These are phyloP conservation scores for Maudiozyma pseudohumilis DNA, from an alignment of 805 yeast species.

Conservation along the genomic window DNA sequence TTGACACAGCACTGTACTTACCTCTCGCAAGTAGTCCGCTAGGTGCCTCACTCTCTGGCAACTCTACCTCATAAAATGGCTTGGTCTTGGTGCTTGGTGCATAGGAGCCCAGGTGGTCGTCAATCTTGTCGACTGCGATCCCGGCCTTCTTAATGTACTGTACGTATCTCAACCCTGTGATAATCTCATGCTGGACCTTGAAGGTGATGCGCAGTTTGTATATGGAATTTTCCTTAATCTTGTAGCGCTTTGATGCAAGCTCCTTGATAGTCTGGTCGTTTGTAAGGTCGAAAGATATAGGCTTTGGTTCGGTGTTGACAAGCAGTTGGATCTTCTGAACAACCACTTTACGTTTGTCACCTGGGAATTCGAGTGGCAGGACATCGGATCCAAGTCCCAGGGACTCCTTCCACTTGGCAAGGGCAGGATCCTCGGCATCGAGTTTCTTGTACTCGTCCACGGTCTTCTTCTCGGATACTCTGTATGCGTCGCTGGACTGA, in stretches of 20 bases:
- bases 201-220: slow-evolving; percentile 68
- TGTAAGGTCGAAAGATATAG: slow-evolving; percentile 62
- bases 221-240: slow-evolving; percentile 66
- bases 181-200: slow-evolving; percentile 80
- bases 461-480: slow-evolving; percentile 51
- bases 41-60: slow-evolving; percentile 78
- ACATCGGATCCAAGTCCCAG: slow-evolving; percentile 60
- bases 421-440: slow-evolving; percentile 84
- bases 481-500: slow-evolving; percentile 20
- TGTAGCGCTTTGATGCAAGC: slow-evolving; percentile 55
- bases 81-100: slow-evolving; percentile 79
- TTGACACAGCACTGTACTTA: slow-evolving; percentile 66
- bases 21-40: slow-evolving; percentile 86
- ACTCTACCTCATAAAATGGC: slow-evolving; percentile 59
- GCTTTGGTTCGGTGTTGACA: slow-evolving; percentile 53
- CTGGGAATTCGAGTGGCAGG: slow-evolving; percentile 52
- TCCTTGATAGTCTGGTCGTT: slow-evolving; percentile 47
- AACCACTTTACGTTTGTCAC: slow-evolving; percentile 70
- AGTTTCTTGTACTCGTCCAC: slow-evolving; percentile 71
- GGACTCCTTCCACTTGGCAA: slow-evolving; percentile 86
- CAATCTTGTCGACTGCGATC: slow-evolving; percentile 73
- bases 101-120: slow-evolving; percentile 83
- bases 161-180: slow-evolving; percentile 80
- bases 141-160: slow-evolving; percentile 83
- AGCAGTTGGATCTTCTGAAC: slow-evolving; percentile 63